Conservation (phyloP, 768 basidiomycete genomes). For the Omphalotus guepiniiformis region DNA sequence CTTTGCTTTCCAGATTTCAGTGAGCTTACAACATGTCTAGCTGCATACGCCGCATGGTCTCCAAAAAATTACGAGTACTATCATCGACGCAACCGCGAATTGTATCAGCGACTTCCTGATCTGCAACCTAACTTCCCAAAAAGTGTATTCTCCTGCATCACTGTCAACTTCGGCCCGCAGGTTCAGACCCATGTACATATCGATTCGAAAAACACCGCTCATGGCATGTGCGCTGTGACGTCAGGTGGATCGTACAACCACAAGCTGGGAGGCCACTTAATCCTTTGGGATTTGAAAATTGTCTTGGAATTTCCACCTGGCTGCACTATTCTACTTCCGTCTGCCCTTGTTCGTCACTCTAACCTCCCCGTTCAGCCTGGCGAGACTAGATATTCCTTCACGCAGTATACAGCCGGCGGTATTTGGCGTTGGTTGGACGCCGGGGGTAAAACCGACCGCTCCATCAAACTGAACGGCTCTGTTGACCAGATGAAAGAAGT, state of each 20-base stretch:
- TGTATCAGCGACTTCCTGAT: no score
- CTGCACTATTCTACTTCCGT: constrained; percentile 14
- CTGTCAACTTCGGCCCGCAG: not conserved
- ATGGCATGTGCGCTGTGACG: not conserved
- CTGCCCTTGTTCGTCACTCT: constrained; percentile 12
- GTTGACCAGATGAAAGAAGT: no score
- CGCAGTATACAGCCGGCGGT: constrained; percentile 8
- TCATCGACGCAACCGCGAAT: no score
- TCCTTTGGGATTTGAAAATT: constrained; percentile 8
- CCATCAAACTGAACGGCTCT: no score
- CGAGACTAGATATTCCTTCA: constrained; percentile 12
- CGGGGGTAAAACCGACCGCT: constrained; percentile 3
- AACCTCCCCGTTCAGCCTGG: constrained; percentile 7
- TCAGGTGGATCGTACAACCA: not conserved
- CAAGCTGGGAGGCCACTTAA: not conserved
- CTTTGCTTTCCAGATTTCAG: no score
- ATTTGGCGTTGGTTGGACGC: constrained; percentile 12
- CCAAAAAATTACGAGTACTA: no score
- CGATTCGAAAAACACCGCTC: not conserved
- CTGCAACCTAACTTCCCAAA: no score
- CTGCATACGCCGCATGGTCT: no score
- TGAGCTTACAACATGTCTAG: no score
- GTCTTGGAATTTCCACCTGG: constrained; percentile 15
- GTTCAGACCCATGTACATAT: not conserved
- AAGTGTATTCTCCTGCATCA: no score